Conservation (phyloP, 495 filamentous ascomycete genomes). For the Bacidia rubella region DNA sequence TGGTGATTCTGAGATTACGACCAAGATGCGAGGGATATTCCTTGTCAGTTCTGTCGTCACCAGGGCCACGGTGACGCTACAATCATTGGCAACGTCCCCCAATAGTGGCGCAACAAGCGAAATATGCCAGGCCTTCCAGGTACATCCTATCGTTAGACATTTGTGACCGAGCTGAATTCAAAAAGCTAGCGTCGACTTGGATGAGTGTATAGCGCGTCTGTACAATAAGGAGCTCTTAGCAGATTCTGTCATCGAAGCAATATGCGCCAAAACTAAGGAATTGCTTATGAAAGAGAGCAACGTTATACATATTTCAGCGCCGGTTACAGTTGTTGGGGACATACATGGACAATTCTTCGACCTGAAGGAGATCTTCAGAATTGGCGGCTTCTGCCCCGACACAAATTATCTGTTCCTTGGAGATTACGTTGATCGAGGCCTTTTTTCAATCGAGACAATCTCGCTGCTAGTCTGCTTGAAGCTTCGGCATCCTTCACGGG, state of each 20-base stretch:
- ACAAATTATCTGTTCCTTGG: slow-evolving; percentile 97
- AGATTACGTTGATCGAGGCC: slow-evolving; percentile 93
- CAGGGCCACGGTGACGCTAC: not conserved
- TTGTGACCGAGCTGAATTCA: slow-evolving; percentile 4
- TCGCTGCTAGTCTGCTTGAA: slow-evolving; percentile 91
- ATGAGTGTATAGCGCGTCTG: slow-evolving; percentile 90
- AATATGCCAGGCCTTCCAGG: slow-evolving; percentile 80
- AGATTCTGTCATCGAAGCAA: slow-evolving; percentile 95
- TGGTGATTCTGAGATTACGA: not conserved
- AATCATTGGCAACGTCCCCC: not conserved
- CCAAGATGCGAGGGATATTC: not conserved
- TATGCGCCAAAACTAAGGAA: slow-evolving; percentile 98
- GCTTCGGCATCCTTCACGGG: slow-evolving; percentile 78
- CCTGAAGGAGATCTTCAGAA: slow-evolving; percentile 97
- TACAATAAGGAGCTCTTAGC: slow-evolving; percentile 94
- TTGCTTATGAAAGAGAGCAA: slow-evolving; percentile 99
- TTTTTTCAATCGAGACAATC: slow-evolving; percentile 96
- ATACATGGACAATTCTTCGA: slow-evolving; percentile 99
- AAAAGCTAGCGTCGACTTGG: slow-evolving; percentile 86
- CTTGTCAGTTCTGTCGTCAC: not conserved
- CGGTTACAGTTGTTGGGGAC: slow-evolving; percentile 96
- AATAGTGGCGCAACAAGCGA: slow-evolving; percentile 21
- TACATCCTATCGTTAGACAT: slow-evolving; percentile 29
- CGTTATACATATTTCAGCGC: slow-evolving; percentile 90
- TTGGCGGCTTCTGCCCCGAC: slow-evolving; percentile 89